Evolutionary conservation across 257 asterid species (phyloP).

Genomic region (Echites panduratus): DNA sequence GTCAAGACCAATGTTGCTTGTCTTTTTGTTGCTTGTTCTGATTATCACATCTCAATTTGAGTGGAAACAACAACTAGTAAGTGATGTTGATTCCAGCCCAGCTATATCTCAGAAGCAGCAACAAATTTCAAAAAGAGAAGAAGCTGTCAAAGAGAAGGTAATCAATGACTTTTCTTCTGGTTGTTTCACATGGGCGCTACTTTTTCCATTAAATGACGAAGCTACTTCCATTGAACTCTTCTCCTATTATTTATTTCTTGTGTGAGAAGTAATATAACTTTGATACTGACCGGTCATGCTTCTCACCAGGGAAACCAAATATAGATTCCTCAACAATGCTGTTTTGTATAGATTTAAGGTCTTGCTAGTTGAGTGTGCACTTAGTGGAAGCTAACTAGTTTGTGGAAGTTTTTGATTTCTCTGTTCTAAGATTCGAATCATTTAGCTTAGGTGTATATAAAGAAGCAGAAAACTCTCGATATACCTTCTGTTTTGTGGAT

Average conservation of each 20-base stretch:
- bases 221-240: background rate
- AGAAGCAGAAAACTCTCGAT: background rate
- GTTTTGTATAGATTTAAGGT: background rate
- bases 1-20: conserved; percentile 77
- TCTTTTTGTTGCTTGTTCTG: conserved; percentile 57
- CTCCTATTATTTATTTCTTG: background rate
- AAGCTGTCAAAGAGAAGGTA: conserved; percentile 77
- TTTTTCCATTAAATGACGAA: background rate
- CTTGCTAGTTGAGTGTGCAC: background rate
- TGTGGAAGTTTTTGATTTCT: background rate
- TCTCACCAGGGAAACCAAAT: background rate
- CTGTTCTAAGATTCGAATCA: background rate
- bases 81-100: conserved; percentile 52
- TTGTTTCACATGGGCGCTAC: conserved; percentile 1
- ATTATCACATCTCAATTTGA: conserved; percentile 80
- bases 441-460: background rate
- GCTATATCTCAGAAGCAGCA: conserved; percentile 59
- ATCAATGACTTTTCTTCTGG: background rate
- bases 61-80: conserved; percentile 71
- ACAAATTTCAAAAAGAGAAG: conserved; percentile 58
- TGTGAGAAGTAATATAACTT: background rate
- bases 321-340: background rate
- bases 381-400: background rate
- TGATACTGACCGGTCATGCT: background rate
- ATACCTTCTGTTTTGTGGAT: background rate